phyloP scores from a whole-genome alignment of 176 grass and related monocot genomes.

The Hsuehochloa calcarea region DNA sequence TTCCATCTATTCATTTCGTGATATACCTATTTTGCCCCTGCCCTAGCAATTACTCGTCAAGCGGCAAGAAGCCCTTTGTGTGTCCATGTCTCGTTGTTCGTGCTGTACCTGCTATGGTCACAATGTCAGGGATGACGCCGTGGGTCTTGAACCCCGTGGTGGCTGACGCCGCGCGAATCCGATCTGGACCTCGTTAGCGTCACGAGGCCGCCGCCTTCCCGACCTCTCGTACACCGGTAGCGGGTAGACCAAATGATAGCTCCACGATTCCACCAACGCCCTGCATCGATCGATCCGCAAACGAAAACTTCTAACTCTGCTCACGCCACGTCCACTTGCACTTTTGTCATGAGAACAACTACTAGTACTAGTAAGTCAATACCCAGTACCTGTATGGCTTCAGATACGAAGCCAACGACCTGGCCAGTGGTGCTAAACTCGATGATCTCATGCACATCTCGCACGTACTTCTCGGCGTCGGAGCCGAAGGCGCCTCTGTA shows the following conservation, averaged over 20 bases:
- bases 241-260: slow-evolving; percentile 72
- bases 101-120: slow-evolving; percentile 78
- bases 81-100: not conserved
- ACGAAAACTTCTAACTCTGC: not conserved
- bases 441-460: slow-evolving; percentile 86
- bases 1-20: too few species aligned
- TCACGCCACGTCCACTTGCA: not conserved
- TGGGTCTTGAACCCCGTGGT: slow-evolving; percentile 89
- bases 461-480: slow-evolving; percentile 77
- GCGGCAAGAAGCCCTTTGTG: not conserved
- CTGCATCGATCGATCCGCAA: slow-evolving; percentile 23
- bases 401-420: slow-evolving; percentile 81
- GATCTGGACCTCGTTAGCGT: slow-evolving; percentile 90
- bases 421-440: slow-evolving; percentile 90
- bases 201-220: slow-evolving; percentile 76
- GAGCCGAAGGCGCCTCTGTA: slow-evolving; percentile 76
- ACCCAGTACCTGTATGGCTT: slow-evolving; percentile 68
- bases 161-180: slow-evolving; percentile 81
- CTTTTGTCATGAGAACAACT: not conserved
- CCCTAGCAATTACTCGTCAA: too few species aligned
- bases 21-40: too few species aligned
- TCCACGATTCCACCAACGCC: slow-evolving; percentile 94
- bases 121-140: slow-evolving; percentile 84
- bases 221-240: slow-evolving; percentile 66
- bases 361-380: not conserved